These are phyloP conservation scores for Wallemia mellicola DNA, from an alignment of 1,284 basidiomycete genomes.

Conservation along the genomic window DNA sequence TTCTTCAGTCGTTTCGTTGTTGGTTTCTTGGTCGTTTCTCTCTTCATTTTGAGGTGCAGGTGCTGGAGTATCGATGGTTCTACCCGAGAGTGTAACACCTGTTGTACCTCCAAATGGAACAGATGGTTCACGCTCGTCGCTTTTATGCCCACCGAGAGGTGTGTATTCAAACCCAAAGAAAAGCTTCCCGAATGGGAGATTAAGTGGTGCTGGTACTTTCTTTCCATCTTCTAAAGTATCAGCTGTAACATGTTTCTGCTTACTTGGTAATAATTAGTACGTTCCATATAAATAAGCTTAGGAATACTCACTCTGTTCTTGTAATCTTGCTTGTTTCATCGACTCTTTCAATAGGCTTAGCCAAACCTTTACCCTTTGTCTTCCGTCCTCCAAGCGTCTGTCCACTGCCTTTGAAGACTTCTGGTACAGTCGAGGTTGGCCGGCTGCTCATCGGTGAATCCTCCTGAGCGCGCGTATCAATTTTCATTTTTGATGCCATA, in stretches of 20 bases:
- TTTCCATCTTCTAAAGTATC: constrained; percentile 40
- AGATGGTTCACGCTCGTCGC: neutral
- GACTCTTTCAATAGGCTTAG: constrained; percentile 47
- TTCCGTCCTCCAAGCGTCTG: constrained; percentile 60
- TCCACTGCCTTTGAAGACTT: constrained; percentile 77
- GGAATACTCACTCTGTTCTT: constrained; percentile 43
- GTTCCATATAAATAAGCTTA: neutral
- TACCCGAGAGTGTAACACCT: neutral
- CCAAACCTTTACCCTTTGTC: constrained; percentile 73
- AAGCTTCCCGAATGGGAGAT: constrained; percentile 67
- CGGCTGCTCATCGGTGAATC: constrained; percentile 51
- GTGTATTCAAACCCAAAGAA: constrained; percentile 49
- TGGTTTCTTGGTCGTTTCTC: neutral
- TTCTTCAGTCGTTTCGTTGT: neutral
- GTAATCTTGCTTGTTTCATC: constrained; percentile 59
- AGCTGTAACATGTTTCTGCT: constrained; percentile 36
- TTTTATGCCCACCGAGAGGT: constrained; percentile 1
- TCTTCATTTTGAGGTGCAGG: neutral
- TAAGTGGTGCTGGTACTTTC: constrained; percentile 64
- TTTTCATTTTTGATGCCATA: constrained; percentile 92
- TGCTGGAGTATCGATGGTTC: neutral
- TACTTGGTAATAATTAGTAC: constrained; percentile 1
- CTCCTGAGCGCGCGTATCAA: constrained; percentile 38
- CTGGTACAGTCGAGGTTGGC: constrained; percentile 30
- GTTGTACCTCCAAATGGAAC: neutral